Conservation (phyloP, 1,284 basidiomycete genomes). For the Ganoderma sinense region DNA sequence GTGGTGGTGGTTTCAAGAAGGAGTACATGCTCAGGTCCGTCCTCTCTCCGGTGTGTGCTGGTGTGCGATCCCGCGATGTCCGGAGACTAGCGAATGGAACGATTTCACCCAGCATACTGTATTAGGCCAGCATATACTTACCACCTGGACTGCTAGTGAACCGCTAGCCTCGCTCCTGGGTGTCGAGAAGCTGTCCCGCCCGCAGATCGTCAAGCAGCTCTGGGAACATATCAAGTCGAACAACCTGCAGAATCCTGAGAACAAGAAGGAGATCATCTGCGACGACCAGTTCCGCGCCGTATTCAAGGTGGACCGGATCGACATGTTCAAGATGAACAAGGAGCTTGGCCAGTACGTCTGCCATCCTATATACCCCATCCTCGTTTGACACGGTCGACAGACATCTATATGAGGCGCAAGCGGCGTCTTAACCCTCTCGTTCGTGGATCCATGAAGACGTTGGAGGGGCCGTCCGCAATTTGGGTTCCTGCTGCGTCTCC, state of each 20-base stretch:
- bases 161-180: constrained; percentile 68
- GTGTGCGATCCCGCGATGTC: background rate
- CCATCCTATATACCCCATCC: too few relatives aligned
- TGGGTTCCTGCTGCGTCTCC: background rate
- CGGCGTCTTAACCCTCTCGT: constrained; percentile 9
- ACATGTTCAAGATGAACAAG: constrained; percentile 92
- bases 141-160: constrained; percentile 50
- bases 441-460: background rate
- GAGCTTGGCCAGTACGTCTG: constrained; percentile 71
- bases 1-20: constrained; percentile 69
- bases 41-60: background rate
- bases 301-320: constrained; percentile 80
- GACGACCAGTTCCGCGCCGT: constrained; percentile 73
- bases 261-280: constrained; percentile 85
- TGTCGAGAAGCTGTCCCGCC: constrained; percentile 74
- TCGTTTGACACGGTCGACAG: constrained; percentile 5
- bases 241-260: constrained; percentile 80
- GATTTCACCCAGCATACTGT: background rate
- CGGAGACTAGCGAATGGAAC: too few relatives aligned
- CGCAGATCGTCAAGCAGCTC: constrained; percentile 88
- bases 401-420: constrained; percentile 21
- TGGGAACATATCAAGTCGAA: constrained; percentile 88
- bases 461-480: constrained; percentile 1
- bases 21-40: constrained; percentile 77
- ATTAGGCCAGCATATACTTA: constrained; percentile 3